Percentiles rank a stretch among this genome's conserved stretches.
Conservation (phyloP, 208 protist species). For the Trypanosoma platydactyli region DNA sequence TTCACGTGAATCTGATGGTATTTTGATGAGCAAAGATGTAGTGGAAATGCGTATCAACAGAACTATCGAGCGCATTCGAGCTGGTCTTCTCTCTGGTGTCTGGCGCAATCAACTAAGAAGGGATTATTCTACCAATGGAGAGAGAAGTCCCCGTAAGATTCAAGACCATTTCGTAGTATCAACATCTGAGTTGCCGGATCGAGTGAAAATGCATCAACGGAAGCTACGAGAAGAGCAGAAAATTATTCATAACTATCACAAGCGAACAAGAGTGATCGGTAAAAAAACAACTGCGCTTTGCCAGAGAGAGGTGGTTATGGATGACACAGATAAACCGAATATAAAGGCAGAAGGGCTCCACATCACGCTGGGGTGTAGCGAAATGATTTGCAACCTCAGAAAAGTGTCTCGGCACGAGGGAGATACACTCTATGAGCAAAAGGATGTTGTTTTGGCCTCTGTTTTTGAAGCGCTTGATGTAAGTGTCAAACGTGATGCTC, state of each 20-base stretch:
- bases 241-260: constrained; percentile 17
- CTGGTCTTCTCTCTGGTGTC: constrained; percentile 20
- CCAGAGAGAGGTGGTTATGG: background rate
- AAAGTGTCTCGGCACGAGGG: background rate
- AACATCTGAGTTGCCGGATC: constrained; percentile 5
- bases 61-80: constrained; percentile 64
- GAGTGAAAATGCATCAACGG: constrained; percentile 23
- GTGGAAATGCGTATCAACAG: constrained; percentile 68
- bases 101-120: background rate
- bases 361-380: background rate
- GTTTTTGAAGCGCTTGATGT: constrained; percentile 25
- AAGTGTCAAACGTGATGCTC: constrained; percentile 14
- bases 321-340: background rate
- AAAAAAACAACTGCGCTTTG: background rate
- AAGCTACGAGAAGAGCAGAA: constrained; percentile 25
- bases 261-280: background rate
- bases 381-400: background rate
- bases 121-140: background rate
- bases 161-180: background rate
- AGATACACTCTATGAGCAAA: background rate
- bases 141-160: background rate
- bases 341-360: background rate
- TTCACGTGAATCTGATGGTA: constrained; percentile 37
- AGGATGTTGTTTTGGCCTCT: constrained; percentile 1
- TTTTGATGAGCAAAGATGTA: constrained; percentile 36